A percentile compares a stretch with the other conserved stretches of the same genome.
Evolutionary conservation across 441 rosid species (phyloP).

Genomic region (Viola pubescens): DNA sequence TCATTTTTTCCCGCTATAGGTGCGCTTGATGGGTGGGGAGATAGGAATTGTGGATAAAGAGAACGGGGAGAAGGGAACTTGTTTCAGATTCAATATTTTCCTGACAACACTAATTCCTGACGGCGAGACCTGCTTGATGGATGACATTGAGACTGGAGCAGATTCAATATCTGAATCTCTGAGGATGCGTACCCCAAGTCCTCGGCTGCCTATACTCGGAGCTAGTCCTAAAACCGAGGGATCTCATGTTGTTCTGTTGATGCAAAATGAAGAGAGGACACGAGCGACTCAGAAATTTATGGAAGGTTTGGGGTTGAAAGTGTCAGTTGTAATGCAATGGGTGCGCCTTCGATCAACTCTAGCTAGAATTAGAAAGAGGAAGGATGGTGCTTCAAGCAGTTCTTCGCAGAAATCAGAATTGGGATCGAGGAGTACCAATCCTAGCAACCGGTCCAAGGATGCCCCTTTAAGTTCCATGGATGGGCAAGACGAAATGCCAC

Average conservation of each 20-base stretch:
- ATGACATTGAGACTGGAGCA: constrained; percentile 23
- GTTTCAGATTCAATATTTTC: constrained; percentile 61
- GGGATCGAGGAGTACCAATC: constrained; percentile 24
- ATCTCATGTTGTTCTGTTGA: constrained; percentile 62
- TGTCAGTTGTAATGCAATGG: constrained; percentile 33
- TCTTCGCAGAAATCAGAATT: constrained; percentile 36
- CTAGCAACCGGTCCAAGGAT: constrained; percentile 31
- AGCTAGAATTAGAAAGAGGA: constrained; percentile 28
- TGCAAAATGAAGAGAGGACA: constrained; percentile 39
- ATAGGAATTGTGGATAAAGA: constrained; percentile 49
- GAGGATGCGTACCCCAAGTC: constrained; percentile 24
- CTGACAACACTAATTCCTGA: constrained; percentile 16
- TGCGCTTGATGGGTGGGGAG: constrained; percentile 77
- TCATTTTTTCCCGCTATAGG: constrained; percentile 29
- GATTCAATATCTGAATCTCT: constrained; percentile 17
- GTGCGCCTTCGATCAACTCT: constrained; percentile 27
- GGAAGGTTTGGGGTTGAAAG: constrained; percentile 47
- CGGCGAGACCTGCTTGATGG: background rate
- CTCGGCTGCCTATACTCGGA: constrained; percentile 26
- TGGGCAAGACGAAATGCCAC: constrained; percentile 25
- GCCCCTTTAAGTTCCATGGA: constrained; percentile 36
- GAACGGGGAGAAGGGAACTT: constrained; percentile 51
- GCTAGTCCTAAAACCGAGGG: constrained; percentile 36
- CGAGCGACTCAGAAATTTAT: constrained; percentile 40
- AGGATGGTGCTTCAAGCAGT: constrained; percentile 29